phyloP scores from a whole-genome alignment of 169 alveolate genomes.

The Blepharisma undulans region DNA sequence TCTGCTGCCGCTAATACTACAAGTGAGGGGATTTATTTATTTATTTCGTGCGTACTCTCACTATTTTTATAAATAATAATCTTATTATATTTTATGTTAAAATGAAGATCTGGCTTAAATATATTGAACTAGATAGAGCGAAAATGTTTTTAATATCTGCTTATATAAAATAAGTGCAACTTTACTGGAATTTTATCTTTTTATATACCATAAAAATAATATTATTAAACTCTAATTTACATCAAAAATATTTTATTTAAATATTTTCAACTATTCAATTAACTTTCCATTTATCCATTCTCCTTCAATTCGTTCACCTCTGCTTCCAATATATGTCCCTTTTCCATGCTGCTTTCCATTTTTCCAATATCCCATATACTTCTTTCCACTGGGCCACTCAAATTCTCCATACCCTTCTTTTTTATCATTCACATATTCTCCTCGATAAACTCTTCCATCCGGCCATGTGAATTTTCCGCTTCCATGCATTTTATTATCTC shows the following conservation, averaged over 20 bases:
- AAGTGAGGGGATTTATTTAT: not conserved
- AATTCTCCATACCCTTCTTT: conserved; percentile 50
- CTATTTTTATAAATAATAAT: no score
- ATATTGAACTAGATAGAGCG: no score
- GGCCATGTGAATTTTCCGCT: conserved; percentile 47
- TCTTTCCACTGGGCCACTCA: conserved; percentile 46
- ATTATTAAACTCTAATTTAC: no score
- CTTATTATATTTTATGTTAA: no score
- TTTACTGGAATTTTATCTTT: no score
- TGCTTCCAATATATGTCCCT: conserved; percentile 40
- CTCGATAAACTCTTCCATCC: conserved; percentile 42
- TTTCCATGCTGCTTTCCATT: conserved; percentile 56
- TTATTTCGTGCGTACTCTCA: not conserved
- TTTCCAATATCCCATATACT: conserved; percentile 48
- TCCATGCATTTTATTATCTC: conserved; percentile 46
- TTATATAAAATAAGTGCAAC: no score
- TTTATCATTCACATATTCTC: conserved; percentile 37
- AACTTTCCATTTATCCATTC: conserved; percentile 44
- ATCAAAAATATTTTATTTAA: no score
- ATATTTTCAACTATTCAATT: not conserved
- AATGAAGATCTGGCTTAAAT: no score
- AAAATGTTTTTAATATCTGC: no score
- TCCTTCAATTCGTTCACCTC: conserved; percentile 35
- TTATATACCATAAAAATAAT: no score
- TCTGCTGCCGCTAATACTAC: not conserved